A percentile compares a stretch with the other conserved stretches of the same genome.
Evolutionary conservation across 2,329 filamentous ascomycete genomes (phyloP).

Genomic region (Lasiodiplodia hormozganensis): DNA sequence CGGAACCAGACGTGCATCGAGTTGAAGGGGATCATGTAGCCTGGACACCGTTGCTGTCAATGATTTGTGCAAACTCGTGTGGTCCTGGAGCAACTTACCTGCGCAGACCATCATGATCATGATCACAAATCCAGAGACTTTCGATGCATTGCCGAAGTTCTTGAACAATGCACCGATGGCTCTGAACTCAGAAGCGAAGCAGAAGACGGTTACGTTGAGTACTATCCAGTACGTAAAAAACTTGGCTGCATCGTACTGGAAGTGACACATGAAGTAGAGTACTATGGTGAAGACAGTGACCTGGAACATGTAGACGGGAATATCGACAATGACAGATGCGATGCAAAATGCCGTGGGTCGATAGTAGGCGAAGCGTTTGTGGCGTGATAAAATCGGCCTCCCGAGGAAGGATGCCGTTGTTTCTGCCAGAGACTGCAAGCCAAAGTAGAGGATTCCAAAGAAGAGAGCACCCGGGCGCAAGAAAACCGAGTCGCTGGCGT

Average conservation of each 20-base stretch:
- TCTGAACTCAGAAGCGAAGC: constrained; percentile 84
- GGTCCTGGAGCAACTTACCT: too few species aligned
- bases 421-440: constrained; percentile 62
- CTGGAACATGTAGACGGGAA: constrained; percentile 79
- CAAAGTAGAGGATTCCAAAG: constrained; percentile 66
- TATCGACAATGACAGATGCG: constrained; percentile 82
- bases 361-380: constrained; percentile 83
- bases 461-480: constrained; percentile 65
- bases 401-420: constrained; percentile 71
- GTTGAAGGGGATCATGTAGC: constrained; percentile 72
- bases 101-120: constrained; percentile 47
- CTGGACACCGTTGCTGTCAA: constrained; percentile 38
- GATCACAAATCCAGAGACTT: constrained; percentile 65
- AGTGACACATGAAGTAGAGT: constrained; percentile 84
- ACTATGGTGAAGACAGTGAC: constrained; percentile 76
- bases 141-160: constrained; percentile 66
- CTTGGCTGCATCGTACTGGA: constrained; percentile 72
- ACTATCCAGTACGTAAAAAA: constrained; percentile 88
- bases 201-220: constrained; percentile 65
- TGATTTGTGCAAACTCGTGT: too few species aligned
- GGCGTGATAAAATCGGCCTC: constrained; percentile 90
- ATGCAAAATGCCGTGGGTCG: constrained; percentile 86
- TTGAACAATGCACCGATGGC: constrained; percentile 76
- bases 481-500: constrained; percentile 61
- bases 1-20: constrained; percentile 57